Evolutionary conservation across 768 basidiomycete genomes (phyloP).

Genomic region (Boletus sp.): DNA sequence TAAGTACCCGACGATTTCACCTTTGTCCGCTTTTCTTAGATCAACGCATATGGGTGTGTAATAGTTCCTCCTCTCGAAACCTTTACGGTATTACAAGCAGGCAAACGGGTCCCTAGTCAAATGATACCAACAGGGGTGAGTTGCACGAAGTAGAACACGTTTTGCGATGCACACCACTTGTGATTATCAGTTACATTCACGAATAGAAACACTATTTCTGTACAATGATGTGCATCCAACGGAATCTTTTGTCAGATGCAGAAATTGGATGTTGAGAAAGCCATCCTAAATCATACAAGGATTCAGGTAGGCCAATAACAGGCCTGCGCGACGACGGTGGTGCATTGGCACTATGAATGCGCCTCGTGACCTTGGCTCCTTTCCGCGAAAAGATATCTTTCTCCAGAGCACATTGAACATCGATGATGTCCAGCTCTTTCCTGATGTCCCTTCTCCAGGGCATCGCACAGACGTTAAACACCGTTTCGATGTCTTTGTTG

Average conservation of each 20-base stretch:
- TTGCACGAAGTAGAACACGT: too few relatives aligned
- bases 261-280: not conserved
- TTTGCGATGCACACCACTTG: too few relatives aligned
- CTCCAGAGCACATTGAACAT: not conserved
- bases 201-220: too few relatives aligned
- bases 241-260: not conserved
- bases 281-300: not conserved
- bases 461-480: not conserved
- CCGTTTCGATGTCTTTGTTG: not conserved
- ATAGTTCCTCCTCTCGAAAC: too few relatives aligned
- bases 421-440: slow-evolving; percentile 6
- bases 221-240: not conserved
- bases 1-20: too few relatives aligned
- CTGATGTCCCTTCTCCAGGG: slow-evolving; percentile 1
- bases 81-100: too few relatives aligned
- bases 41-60: too few relatives aligned
- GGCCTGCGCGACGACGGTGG: not conserved
- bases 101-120: too few relatives aligned
- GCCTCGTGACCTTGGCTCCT: slow-evolving; percentile 1
- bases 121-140: too few relatives aligned
- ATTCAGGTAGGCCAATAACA: not conserved
- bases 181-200: too few relatives aligned
- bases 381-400: not conserved
- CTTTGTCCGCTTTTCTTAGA: too few relatives aligned
- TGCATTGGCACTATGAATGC: not conserved